Percentiles rank a stretch among this genome's conserved stretches.
phyloP scores from a whole-genome alignment of 768 basidiomycete species.

The Boletus rufocinnamomeus region DNA sequence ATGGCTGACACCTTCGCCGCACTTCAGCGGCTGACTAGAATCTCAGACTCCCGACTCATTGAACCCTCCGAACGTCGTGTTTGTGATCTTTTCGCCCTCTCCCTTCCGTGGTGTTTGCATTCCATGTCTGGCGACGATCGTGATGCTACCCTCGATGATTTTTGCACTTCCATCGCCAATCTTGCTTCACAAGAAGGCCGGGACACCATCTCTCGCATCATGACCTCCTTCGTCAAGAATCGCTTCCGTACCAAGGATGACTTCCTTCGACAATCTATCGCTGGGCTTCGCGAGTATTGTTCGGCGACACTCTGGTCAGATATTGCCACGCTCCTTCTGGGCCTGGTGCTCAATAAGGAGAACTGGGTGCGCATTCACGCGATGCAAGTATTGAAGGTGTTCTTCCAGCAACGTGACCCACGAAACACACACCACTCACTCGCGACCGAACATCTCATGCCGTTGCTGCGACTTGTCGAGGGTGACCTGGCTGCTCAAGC shows the following conservation, averaged over 20 bases:
- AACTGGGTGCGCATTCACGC: slow-evolving; percentile 80
- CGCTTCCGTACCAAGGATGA: slow-evolving; percentile 93
- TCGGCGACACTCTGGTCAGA: slow-evolving; percentile 74
- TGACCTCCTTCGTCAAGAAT: slow-evolving; percentile 84
- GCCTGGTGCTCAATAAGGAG: slow-evolving; percentile 80
- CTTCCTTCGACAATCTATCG: slow-evolving; percentile 87
- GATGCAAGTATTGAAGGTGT: slow-evolving; percentile 85
- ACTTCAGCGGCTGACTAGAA: slow-evolving; percentile 60
- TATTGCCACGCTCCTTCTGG: slow-evolving; percentile 81
- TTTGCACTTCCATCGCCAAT: slow-evolving; percentile 70
- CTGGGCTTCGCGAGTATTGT: slow-evolving; percentile 85
- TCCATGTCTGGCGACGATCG: slow-evolving; percentile 66
- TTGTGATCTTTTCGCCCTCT: slow-evolving; percentile 78
- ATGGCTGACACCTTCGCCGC: slow-evolving; percentile 65
- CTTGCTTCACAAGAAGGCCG: slow-evolving; percentile 74
- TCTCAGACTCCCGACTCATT: slow-evolving; percentile 64
- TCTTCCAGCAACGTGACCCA: slow-evolving; percentile 85
- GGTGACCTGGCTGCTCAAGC: slow-evolving; percentile 84
- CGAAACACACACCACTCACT: slow-evolving; percentile 70
- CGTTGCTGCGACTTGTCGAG: slow-evolving; percentile 83
- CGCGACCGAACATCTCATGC: slow-evolving; percentile 89
- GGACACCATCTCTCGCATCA: slow-evolving; percentile 81
- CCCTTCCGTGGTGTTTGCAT: slow-evolving; percentile 87
- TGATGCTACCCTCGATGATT: slow-evolving; percentile 61
- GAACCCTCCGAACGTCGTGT: slow-evolving; percentile 71